Evolutionary conservation across 1,139 yeast genomes (phyloP).

Genomic region (Arxiozyma telluris): DNA sequence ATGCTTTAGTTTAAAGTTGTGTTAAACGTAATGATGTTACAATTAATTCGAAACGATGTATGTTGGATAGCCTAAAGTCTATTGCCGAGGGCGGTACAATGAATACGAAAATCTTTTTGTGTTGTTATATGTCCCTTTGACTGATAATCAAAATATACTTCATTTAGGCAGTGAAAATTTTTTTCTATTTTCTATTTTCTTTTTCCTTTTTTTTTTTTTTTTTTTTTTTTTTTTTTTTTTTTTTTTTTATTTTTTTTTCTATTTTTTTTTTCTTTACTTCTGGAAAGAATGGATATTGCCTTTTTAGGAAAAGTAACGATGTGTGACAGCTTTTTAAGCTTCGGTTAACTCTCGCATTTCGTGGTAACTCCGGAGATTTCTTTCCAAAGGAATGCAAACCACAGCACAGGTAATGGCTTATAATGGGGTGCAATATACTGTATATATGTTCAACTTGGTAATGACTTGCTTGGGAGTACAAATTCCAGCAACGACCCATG

Average conservation of each 20-base stretch:
- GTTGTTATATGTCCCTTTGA: too few species aligned
- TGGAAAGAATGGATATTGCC: not conserved
- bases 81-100: not conserved
- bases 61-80: not conserved
- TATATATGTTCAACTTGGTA: conserved; percentile 7
- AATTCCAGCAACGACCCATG: conserved; percentile 22
- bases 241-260: not conserved
- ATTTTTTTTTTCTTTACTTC: not conserved
- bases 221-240: not conserved
- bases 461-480: conserved; percentile 19
- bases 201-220: too few species aligned
- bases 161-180: not conserved
- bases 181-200: not conserved
- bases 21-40: too few species aligned
- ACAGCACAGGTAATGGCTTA: not conserved
- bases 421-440: not conserved
- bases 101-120: not conserved
- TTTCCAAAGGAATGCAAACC: not conserved
- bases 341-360: not conserved
- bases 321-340: not conserved
- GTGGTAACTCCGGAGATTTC: not conserved
- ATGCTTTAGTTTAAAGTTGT: not conserved
- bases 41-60: too few species aligned
- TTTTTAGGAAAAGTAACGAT: not conserved
- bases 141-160: not conserved